Conservation (phyloP, 768 basidiomycete species). For the Leccinum obscurum region DNA sequence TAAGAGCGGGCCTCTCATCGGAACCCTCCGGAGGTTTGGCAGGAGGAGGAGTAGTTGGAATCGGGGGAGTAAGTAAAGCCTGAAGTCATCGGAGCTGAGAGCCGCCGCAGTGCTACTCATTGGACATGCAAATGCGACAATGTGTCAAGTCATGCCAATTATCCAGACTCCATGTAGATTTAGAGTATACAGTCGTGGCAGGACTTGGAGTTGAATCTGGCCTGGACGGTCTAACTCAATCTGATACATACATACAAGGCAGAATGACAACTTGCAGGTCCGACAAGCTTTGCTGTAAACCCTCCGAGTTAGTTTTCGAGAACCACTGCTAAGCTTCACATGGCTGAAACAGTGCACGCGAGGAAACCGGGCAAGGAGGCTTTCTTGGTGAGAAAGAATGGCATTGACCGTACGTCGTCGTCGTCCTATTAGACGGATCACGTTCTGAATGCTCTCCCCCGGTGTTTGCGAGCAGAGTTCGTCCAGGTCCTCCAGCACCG, state of each 20-base stretch:
- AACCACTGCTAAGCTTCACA: conserved; percentile 10
- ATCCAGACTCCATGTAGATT: too few species aligned
- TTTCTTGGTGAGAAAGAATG: conserved; percentile 35
- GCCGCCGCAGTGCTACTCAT: too few species aligned
- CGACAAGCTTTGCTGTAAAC: conserved; percentile 4
- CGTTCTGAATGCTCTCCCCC: conserved; percentile 10
- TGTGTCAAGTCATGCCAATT: too few species aligned
- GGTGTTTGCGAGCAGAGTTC: conserved; percentile 32
- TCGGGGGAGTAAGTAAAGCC: background rate
- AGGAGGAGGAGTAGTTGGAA: background rate
- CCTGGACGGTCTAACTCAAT: background rate
- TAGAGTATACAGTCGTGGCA: too few species aligned
- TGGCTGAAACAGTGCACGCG: conserved; percentile 21
- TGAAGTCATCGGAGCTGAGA: background rate
- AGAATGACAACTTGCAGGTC: conserved; percentile 4
- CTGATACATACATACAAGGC: background rate
- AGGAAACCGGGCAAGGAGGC: conserved; percentile 6
- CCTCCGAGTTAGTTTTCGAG: background rate
- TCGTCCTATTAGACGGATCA: conserved; percentile 8
- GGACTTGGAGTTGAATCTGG: background rate
- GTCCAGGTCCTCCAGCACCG: conserved; percentile 57
- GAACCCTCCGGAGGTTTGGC: background rate
- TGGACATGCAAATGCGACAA: too few species aligned
- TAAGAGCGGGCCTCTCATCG: background rate
- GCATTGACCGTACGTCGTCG: conserved; percentile 36